Evolutionary conservation across 768 basidiomycete genomes (phyloP).

Genomic region (Russula emetica): DNA sequence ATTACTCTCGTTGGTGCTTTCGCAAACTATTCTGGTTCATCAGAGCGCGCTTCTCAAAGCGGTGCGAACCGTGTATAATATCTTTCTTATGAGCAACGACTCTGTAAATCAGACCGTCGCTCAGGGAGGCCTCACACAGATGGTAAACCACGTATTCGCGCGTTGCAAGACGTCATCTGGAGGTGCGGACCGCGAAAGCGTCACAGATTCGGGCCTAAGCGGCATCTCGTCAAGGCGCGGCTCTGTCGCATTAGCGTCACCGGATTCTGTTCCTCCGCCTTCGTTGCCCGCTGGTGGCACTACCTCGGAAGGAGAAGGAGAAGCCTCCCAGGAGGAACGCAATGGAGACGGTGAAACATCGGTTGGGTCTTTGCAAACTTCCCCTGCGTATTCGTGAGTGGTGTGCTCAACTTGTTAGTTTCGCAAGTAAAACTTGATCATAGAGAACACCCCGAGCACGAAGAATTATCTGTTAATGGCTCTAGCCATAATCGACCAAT

Average conservation of each 20-base stretch:
- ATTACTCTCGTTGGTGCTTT: constrained; percentile 82
- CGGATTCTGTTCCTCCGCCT: constrained; percentile 26
- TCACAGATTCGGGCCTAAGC: constrained; percentile 19
- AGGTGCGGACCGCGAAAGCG: constrained; percentile 10
- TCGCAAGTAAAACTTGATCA: neutral
- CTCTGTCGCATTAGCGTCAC: constrained; percentile 21
- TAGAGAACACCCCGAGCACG: constrained; percentile 13
- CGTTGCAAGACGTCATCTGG: constrained; percentile 52
- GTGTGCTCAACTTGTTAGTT: too few species aligned
- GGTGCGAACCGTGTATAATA: constrained; percentile 96
- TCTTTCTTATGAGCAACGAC: constrained; percentile 87
- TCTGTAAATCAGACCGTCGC: constrained; percentile 96
- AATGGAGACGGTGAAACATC: neutral
- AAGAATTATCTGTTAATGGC: constrained; percentile 25
- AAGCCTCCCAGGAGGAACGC: constrained; percentile 3
- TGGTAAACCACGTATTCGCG: constrained; percentile 95
- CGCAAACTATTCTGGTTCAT: constrained; percentile 82
- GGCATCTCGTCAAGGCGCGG: constrained; percentile 8
- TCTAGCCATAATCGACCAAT: constrained; percentile 42
- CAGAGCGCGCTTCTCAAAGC: constrained; percentile 95
- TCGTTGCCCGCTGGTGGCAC: constrained; percentile 13
- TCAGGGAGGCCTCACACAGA: constrained; percentile 95
- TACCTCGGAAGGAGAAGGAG: neutral
- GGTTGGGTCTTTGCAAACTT: neutral
- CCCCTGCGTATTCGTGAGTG: constrained; percentile 12